A percentile compares a stretch with the other conserved stretches of the same genome.
Conservation (phyloP, 345 rosid genomes). For the Lepidium didymum region DNA sequence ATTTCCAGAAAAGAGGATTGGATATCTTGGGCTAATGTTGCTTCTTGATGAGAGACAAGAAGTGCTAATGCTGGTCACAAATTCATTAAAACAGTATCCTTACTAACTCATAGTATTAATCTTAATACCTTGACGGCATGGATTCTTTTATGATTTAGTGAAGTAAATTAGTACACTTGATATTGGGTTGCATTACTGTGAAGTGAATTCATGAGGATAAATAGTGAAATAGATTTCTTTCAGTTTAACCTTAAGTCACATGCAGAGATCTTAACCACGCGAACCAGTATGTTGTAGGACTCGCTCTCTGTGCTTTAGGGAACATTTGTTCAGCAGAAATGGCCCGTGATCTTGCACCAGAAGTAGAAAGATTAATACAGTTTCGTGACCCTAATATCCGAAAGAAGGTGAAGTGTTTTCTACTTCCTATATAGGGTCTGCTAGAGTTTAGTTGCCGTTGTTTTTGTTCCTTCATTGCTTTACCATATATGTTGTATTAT, state of each 20-base stretch:
- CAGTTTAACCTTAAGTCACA: slow-evolving; percentile 48
- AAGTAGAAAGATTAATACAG: slow-evolving; percentile 92
- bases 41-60: slow-evolving; percentile 99
- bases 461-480: slow-evolving; percentile 13
- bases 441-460: background rate
- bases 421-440: background rate
- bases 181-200: background rate
- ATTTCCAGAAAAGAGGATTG: slow-evolving; percentile 98
- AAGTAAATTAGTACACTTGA: background rate
- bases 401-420: slow-evolving; percentile 60
- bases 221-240: background rate
- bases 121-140: background rate
- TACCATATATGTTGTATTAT: slow-evolving; percentile 1
- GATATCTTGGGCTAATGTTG: slow-evolving; percentile 96
- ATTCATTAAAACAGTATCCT: slow-evolving; percentile 99
- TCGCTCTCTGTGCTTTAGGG: slow-evolving; percentile 99
- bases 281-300: slow-evolving; percentile 96
- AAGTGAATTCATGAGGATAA: background rate
- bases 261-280: slow-evolving; percentile 94
- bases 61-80: slow-evolving; percentile 97
- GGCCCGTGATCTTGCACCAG: slow-evolving; percentile 99
- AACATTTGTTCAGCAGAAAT: slow-evolving; percentile 97
- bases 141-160: background rate
- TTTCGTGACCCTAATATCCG: slow-evolving; percentile 99
- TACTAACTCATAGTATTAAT: background rate